Evolutionary conservation across 805 yeast species (phyloP).

Genomic region (Diddensiella santjacobensis): DNA sequence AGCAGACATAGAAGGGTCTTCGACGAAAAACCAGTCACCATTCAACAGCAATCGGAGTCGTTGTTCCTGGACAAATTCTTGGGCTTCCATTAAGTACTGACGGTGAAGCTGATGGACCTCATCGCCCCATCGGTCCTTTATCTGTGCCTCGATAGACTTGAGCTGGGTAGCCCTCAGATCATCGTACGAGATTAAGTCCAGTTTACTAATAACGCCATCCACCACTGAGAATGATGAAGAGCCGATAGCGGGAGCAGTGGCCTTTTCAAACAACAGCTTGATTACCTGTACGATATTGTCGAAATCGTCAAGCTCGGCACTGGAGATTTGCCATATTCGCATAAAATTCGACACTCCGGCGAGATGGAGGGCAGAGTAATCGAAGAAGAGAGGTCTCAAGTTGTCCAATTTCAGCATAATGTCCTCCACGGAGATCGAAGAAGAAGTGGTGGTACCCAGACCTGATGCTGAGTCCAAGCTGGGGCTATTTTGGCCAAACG

Average conservation of each 20-base stretch:
- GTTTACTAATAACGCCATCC: conserved; percentile 45
- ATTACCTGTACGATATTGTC: conserved; percentile 48
- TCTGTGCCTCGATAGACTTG: conserved; percentile 28
- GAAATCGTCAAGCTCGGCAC: conserved; percentile 51
- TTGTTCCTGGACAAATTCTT: conserved; percentile 71
- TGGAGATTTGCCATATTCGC: conserved; percentile 62
- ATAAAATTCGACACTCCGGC: conserved; percentile 54
- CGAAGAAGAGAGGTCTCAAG: conserved; percentile 23
- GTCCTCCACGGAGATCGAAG: conserved; percentile 14
- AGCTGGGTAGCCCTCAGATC: conserved; percentile 56
- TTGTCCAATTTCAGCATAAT: conserved; percentile 20
- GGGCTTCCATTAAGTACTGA: conserved; percentile 52
- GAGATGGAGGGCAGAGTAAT: conserved; percentile 54
- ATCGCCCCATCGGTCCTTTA: conserved; percentile 42
- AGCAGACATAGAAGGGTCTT: conserved; percentile 40
- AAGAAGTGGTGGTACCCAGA: not conserved
- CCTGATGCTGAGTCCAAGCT: conserved; percentile 3
- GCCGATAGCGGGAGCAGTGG: conserved; percentile 21
- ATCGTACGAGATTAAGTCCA: conserved; percentile 43
- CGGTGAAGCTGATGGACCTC: conserved; percentile 48
- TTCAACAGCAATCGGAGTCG: conserved; percentile 64
- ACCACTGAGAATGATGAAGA: conserved; percentile 26
- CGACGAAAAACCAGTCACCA: conserved; percentile 79
- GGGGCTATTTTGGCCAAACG: conserved; percentile 5
- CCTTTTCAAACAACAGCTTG: conserved; percentile 32